Conservation (phyloP, 257 asterid species). For the Thymus quinquecostatus region DNA sequence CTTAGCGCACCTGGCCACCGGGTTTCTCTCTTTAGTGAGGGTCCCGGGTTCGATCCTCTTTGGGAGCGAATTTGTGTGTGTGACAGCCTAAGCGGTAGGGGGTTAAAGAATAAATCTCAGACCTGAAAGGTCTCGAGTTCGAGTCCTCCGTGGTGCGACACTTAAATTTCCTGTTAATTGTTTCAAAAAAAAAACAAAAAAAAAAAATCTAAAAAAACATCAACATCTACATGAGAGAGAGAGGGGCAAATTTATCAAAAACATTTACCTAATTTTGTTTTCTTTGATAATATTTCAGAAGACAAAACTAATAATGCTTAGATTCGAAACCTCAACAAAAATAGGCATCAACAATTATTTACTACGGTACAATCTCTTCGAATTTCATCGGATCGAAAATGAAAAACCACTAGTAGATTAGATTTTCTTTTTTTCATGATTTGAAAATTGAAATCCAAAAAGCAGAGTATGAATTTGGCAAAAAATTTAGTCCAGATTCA, state of each 20-base stretch:
- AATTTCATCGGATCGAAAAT: not conserved
- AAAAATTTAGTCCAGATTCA: slow-evolving; percentile 53
- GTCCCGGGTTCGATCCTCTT: too few relatives aligned
- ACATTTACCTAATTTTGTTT: not conserved
- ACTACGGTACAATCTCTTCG: not conserved
- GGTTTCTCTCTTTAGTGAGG: too few relatives aligned
- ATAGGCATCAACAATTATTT: slow-evolving; percentile 15
- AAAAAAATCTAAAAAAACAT: not conserved
- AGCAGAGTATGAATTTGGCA: not conserved
- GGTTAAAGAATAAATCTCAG: too few relatives aligned
- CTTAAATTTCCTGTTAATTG: too few relatives aligned
- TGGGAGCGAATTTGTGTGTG: too few relatives aligned
- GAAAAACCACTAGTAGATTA: not conserved
- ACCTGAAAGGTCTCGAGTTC: too few relatives aligned
- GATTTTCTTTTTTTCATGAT: too few relatives aligned
- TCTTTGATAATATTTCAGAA: not conserved
- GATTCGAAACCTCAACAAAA: not conserved
- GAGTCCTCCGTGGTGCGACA: too few relatives aligned
- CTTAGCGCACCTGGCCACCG: too few relatives aligned
- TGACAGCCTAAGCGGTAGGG: too few relatives aligned
- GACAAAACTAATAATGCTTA: not conserved
- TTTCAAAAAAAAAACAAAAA: too few relatives aligned
- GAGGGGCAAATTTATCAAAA: not conserved
- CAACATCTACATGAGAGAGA: not conserved
- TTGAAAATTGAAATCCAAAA: not conserved